These are phyloP conservation scores for Eucalyptus cloeziana DNA, from an alignment of 345 rosid species.

Conservation along the genomic window DNA sequence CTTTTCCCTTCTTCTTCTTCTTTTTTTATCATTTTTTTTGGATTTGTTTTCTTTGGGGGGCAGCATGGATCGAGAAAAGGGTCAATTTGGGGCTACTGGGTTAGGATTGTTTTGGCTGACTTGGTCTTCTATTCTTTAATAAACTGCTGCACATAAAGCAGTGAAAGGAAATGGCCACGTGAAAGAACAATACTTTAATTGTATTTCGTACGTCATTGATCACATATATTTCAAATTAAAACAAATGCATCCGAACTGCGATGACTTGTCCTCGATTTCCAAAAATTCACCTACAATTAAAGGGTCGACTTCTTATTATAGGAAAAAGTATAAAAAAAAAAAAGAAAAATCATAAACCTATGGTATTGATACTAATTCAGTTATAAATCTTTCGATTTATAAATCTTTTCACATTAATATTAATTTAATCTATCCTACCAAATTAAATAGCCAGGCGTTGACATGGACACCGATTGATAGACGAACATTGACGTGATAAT, in stretches of 20 bases:
- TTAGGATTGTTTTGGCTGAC: neutral
- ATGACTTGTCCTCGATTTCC: neutral
- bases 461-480: rapidly evolving
- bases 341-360: too few relatives aligned
- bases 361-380: rapidly evolving
- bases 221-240: neutral
- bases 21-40: neutral
- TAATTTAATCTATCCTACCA: rapidly evolving
- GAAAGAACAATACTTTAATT: neutral
- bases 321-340: too few relatives aligned
- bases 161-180: neutral
- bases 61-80: neutral
- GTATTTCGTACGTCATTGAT: neutral
- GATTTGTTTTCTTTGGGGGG: neutral
- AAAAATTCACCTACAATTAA: neutral
- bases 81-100: neutral
- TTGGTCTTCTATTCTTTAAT: neutral
- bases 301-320: neutral
- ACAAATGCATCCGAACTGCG: neutral
- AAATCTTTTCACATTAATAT: too few relatives aligned
- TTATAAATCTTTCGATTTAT: too few relatives aligned
- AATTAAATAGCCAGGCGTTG: rapidly evolving
- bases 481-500: rapidly evolving
- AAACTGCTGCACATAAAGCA: neutral
- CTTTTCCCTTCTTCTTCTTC: rapidly evolving